phyloP scores from a whole-genome alignment of 306 rosid genomes.

The Trifolium repens region DNA sequence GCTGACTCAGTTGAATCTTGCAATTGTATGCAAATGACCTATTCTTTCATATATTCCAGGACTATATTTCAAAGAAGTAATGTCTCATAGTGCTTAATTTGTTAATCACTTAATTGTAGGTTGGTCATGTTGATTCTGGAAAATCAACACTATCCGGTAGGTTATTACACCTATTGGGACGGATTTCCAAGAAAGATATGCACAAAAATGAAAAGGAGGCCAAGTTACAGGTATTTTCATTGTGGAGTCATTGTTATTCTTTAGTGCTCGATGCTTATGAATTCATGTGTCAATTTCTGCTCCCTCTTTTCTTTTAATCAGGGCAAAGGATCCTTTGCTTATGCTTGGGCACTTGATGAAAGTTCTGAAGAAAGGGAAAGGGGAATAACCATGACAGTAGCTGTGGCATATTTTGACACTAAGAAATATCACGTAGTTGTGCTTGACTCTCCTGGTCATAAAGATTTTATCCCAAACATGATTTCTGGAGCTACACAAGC shows the following conservation, averaged over 20 bases:
- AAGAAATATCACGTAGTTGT: constrained; percentile 89
- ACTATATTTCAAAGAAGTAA: constrained; percentile 16
- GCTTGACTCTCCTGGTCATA: constrained; percentile 98
- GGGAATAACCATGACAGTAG: constrained; percentile 98
- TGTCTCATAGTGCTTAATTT: constrained; percentile 42
- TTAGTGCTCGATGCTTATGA: constrained; percentile 34
- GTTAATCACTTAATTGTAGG: constrained; percentile 56
- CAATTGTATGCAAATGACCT: constrained; percentile 62
- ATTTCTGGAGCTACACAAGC: constrained; percentile 99
- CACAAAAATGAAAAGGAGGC: constrained; percentile 97
- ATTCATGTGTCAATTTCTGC: constrained; percentile 19
- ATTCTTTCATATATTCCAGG: constrained; percentile 32
- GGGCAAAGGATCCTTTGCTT: constrained; percentile 98
- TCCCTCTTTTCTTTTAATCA: constrained; percentile 41
- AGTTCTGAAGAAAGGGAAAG: constrained; percentile 98
- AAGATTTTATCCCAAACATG: constrained; percentile 98
- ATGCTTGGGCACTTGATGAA: constrained; percentile 99
- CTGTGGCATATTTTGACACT: constrained; percentile 97
- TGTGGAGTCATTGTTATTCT: constrained; percentile 35
- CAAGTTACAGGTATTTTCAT: constrained; percentile 66
- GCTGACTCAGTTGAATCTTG: constrained; percentile 91
- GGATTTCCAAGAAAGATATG: constrained; percentile 88
- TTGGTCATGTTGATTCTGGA: constrained; percentile 99
- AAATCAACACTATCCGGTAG: constrained; percentile 98
- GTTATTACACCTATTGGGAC: constrained; percentile 81